Base-by-base conservation (phyloP, 768 basidiomycete genomes). In the Lactarius vividus region DNA sequence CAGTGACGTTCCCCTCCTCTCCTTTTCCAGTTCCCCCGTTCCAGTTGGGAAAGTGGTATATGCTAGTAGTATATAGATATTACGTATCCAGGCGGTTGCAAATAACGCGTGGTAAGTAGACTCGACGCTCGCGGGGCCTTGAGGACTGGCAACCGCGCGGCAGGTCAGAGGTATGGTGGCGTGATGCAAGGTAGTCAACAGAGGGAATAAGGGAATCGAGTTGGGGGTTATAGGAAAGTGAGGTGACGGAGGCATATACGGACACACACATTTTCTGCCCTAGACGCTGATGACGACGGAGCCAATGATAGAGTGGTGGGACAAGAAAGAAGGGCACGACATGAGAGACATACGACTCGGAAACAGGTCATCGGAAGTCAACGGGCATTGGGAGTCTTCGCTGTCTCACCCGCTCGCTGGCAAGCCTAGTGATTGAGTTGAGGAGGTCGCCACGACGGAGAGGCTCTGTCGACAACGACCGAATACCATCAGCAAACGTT, bases 401-500 rank as follows among this genome's bases (percentile, higher is more conserved):
- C 35, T 64, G 66, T 53, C 64, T 68, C 40, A 61, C 77, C 10
- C 86, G 84, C 74, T 90, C 88, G 64, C 85, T 82, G 16, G 88
- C 90, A 56, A 92, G 84, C 75, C 89, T 89, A 73, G 88, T 88
- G 73, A 94, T 93, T 18, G 91, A 85, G 64, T 92, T 92, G 66
- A 92, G 76, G 8, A 93, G 82, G 72, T 94, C 91, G 7, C 84
- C 88, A 53, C 91, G 85, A 63, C 92, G 84, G 56, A 93, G 74
- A 1, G 91, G 91, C 80, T 94, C 91, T 91, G 69, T 28, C 13
- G 26, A 49, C 10, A 13, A 46, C 23, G 46, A 66, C 16, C 53
- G 33, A 15, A 60, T 58, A 13, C 10, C n/a, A 13, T 57, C 53
- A 65, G 57, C 39, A 54, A 57, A 37, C 20, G 23, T n/a, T 33